Base-by-base conservation (phyloP, 257 asterid species). In the Nicotiana tomentosiformis region DNA sequence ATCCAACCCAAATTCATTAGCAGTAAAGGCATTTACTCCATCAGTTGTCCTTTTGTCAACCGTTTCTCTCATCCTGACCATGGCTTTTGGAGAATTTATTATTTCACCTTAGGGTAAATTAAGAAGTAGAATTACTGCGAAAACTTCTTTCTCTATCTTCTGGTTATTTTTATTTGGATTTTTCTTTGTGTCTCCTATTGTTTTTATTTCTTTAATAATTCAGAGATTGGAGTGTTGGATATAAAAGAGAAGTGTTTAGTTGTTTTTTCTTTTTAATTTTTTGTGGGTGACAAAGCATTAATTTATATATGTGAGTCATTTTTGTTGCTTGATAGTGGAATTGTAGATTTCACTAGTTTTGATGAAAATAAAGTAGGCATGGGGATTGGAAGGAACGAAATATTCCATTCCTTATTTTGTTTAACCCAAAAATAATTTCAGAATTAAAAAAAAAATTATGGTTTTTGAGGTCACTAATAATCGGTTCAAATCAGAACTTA, bases 11-110 rank as follows among this genome's bases (percentile, higher is more conserved):
- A 76, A 29, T 26, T 89, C 94, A 16, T 78, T 82, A 33, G 93
- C 91, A 66, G 61, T 86, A 51, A 79, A 84, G 10, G 83, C 89
- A 39, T 81, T 84, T 84, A 70, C 85, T 74, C 77, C 92, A 29
- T 62, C 89, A 30, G 43, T 53, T 68, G 86, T 83, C 49, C 57
- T 87, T 76, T 82, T 65, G 85, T 64, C 86, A 55, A 82, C 89
- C 3, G 86, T 87, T 85, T 83, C 90, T 11, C 58, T 86, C 39
- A 86, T 77, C 60, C 20, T 86, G 8, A 82, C 81, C 66, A 58
- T 72, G 82, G 81, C 82, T 49, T 77, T 85, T 6, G 82, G 79
- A 69, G 87, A 87, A 61, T 77, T 84, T 56, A 81, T 77, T 81
- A 62, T n/a, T 66, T 79, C 65, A 58, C 29, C 39, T 82, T 89